These are phyloP conservation scores for Trichophyton simii DNA, from an alignment of 2,329 filamentous ascomycete species.

Conservation along the genomic window DNA sequence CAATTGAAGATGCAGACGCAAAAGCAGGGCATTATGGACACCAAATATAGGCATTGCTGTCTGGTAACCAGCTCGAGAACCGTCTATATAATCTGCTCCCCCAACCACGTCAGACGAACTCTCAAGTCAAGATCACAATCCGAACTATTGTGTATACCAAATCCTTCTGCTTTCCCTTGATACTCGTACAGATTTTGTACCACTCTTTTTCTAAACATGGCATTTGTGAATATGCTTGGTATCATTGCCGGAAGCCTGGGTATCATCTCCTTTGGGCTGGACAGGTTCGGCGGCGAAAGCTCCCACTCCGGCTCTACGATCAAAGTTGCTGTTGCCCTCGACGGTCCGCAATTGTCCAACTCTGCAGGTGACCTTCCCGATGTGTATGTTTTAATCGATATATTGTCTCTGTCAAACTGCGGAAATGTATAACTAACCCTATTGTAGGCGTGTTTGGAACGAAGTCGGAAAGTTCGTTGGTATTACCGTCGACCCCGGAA, in stretches of 20 bases:
- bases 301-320: neutral
- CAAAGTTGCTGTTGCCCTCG: neutral
- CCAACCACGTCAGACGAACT: neutral
- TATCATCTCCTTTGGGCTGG: neutral
- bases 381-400: neutral
- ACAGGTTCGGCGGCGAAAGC: neutral
- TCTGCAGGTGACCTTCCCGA: neutral
- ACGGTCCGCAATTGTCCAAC: neutral
- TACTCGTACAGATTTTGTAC: neutral
- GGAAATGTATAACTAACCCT: neutral
- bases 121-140: neutral
- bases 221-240: neutral
- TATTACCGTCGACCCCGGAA: neutral
- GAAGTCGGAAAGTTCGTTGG: neutral
- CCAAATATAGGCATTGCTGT: neutral
- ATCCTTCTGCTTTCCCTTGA: too few species aligned
- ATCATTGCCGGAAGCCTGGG: neutral
- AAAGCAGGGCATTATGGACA: neutral
- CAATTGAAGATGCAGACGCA: neutral
- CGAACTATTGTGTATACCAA: neutral
- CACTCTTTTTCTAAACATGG: neutral
- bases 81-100: neutral
- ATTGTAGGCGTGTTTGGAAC: neutral
- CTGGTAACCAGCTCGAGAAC: neutral
- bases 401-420: too few species aligned